Evolutionary conservation across 192 early-diverging fungal species (phyloP).

Genomic region (Backusella sp.): DNA sequence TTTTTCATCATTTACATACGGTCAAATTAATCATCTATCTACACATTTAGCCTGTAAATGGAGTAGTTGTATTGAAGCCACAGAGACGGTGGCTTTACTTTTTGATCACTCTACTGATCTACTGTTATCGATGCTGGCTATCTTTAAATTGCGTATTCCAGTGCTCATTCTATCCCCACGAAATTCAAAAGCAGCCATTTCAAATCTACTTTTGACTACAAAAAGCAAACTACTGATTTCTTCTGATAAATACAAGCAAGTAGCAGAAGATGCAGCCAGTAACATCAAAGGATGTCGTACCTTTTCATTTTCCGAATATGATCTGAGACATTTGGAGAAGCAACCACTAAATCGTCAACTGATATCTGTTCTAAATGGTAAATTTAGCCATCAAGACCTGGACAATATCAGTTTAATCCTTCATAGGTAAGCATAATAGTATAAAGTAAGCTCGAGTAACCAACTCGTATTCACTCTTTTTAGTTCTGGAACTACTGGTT

Average conservation of each 20-base stretch:
- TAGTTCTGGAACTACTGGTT: conserved; percentile 5
- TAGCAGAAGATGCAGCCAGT: background rate
- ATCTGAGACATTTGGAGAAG: background rate
- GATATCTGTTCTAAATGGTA: background rate
- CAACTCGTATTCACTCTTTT: too few relatives aligned
- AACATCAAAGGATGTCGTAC: background rate
- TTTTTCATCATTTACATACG: background rate
- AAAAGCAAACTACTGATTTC: background rate
- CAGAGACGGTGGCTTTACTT: background rate
- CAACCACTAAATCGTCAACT: background rate
- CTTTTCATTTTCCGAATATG: background rate
- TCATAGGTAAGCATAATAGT: background rate
- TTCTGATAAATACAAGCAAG: background rate
- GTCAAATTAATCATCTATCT: background rate
- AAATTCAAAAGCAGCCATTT: conserved; percentile 3
- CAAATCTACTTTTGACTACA: background rate
- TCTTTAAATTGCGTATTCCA: conserved; percentile 6
- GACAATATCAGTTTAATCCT: background rate
- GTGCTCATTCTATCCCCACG: background rate
- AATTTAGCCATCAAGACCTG: background rate
- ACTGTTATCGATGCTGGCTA: background rate
- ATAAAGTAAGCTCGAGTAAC: too few relatives aligned
- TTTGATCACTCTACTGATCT: background rate
- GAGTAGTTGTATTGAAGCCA: background rate
- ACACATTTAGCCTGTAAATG: conserved; percentile 14